A percentile compares a stretch with the other conserved stretches of the same genome.
phyloP scores from a whole-genome alignment of 768 basidiomycete species.

The Tricholomella constricta region DNA sequence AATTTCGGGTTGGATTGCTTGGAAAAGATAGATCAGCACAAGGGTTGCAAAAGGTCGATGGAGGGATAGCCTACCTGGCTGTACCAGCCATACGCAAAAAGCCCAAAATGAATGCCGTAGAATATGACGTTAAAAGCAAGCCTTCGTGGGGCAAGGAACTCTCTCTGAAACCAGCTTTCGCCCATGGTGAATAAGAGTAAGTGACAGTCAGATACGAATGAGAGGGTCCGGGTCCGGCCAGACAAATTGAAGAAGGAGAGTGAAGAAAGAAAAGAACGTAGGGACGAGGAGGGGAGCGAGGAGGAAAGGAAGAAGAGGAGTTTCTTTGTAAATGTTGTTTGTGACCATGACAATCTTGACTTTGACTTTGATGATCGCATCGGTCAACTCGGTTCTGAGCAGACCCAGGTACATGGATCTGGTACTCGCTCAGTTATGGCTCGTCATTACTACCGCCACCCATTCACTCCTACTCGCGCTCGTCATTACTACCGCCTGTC shows the following conservation, averaged over 20 bases:
- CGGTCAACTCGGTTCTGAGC: conserved; percentile 23
- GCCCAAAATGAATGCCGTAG: conserved; percentile 71
- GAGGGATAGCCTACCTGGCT: conserved; percentile 56
- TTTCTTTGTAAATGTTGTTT: conserved; percentile 14
- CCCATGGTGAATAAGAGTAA: conserved; percentile 45
- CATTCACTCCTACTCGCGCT: too few species aligned
- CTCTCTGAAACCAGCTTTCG: conserved; percentile 72
- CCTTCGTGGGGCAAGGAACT: conserved; percentile 64
- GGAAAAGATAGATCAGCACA: neutral
- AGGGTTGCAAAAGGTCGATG: neutral
- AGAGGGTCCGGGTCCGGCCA: conserved; percentile 58
- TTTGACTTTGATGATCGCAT: conserved; percentile 27
- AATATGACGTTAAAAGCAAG: conserved; percentile 77
- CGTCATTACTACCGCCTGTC: neutral
- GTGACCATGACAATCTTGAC: conserved; percentile 32
- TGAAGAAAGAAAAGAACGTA: conserved; percentile 22
- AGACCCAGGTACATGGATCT: neutral
- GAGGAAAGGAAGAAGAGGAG: conserved; percentile 8
- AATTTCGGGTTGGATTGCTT: conserved; percentile 65
- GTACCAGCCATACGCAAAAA: conserved; percentile 90
- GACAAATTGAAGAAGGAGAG: conserved; percentile 28
- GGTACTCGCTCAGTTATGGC: neutral
- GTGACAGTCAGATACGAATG: conserved; percentile 21
- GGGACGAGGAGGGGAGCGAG: conserved; percentile 15
- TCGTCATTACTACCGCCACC: neutral